These are phyloP conservation scores for Cryptomeria japonica DNA, from an alignment of 75 land plant species.

Conservation along the genomic window DNA sequence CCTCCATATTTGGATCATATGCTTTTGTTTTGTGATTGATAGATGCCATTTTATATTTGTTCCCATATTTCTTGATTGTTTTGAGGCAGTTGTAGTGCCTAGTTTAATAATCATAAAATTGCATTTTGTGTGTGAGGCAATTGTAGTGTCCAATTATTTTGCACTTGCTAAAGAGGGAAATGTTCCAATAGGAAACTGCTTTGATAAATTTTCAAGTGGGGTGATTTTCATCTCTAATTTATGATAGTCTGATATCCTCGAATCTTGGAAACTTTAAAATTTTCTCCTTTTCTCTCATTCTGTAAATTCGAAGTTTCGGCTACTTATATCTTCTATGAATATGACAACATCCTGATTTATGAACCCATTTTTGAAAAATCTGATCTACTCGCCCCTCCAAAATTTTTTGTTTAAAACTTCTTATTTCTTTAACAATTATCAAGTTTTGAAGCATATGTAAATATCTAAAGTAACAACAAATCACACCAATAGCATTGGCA, in stretches of 20 bases:
- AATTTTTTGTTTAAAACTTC: neutral
- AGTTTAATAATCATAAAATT: no score
- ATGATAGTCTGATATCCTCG: neutral
- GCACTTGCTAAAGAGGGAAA: neutral
- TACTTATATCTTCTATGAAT: neutral
- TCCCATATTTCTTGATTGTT: no score
- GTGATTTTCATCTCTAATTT: neutral
- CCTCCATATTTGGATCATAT: neutral
- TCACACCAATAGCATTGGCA: neutral
- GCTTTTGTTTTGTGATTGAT: neutral
- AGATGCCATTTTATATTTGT: no score
- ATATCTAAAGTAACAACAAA: neutral
- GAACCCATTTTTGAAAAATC: neutral
- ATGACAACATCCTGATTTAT: neutral
- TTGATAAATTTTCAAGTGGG: neutral
- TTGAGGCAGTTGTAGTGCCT: no score
- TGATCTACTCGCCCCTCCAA: neutral
- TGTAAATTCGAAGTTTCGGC: neutral
- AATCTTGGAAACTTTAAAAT: neutral
- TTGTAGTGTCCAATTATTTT: neutral
- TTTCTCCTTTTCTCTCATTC: neutral
- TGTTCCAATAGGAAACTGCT: neutral
- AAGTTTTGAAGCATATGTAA: neutral
- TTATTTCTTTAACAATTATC: neutral
- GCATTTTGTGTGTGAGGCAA: neutral